Percentiles rank a stretch among this genome's conserved stretches.
Conservation (phyloP, 441 rosid genomes). For the Gossypium davidsonii region DNA sequence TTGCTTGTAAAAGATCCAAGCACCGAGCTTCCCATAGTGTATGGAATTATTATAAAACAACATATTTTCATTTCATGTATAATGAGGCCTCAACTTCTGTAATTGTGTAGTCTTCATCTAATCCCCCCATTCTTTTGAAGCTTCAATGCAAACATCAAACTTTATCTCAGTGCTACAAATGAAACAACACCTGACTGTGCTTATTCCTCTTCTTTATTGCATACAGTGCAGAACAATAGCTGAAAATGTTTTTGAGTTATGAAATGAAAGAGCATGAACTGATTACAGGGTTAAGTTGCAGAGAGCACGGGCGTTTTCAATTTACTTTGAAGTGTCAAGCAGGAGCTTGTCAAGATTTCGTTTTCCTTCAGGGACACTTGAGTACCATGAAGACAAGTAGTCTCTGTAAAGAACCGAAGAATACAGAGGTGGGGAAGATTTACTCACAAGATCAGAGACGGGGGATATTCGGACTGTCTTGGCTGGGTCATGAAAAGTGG, state of each 20-base stretch:
- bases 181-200: background rate
- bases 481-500: constrained; percentile 84
- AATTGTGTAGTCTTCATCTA: background rate
- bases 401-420: constrained; percentile 51
- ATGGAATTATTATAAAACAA: too few species aligned
- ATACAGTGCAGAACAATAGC: background rate
- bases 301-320: background rate
- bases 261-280: background rate
- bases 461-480: constrained; percentile 60
- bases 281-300: background rate
- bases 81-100: background rate
- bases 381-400: constrained; percentile 73
- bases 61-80: too few species aligned
- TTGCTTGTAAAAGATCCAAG: too few species aligned
- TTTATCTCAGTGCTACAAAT: background rate
- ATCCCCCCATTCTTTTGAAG: background rate
- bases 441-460: constrained; percentile 37
- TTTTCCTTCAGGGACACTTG: constrained; percentile 73
- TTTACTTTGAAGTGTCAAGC: constrained; percentile 16
- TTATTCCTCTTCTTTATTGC: background rate
- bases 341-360: constrained; percentile 66
- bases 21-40: too few species aligned
- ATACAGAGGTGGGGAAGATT: constrained; percentile 36
- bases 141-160: background rate
- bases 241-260: background rate